Percentiles rank a stretch among this genome's conserved stretches.
Conservation (phyloP, 306 rosid species). For the Dicorynia guianensis region DNA sequence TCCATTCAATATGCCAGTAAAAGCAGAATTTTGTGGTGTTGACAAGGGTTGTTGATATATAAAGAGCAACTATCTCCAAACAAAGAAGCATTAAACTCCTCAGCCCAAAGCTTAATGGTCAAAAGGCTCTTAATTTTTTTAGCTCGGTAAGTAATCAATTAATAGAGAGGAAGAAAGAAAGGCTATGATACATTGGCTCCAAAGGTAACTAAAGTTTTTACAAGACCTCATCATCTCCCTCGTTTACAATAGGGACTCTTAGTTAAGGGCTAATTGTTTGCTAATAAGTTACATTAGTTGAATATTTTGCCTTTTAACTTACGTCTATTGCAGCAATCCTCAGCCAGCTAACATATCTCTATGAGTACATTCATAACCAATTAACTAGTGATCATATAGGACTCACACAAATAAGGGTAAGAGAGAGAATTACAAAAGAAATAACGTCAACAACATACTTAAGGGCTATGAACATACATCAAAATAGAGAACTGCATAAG, state of each 20-base stretch:
- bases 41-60: no score
- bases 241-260: not conserved
- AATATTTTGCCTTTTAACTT: slow-evolving; percentile 11
- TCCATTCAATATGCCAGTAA: no score
- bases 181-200: not conserved
- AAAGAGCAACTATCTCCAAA: not conserved
- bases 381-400: slow-evolving; percentile 16
- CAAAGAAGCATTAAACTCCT: not conserved
- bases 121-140: no score
- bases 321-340: slow-evolving; percentile 24
- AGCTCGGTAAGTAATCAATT: no score
- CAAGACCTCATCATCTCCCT: not conserved
- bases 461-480: slow-evolving; percentile 13
- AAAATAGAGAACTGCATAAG: slow-evolving; percentile 36
- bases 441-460: slow-evolving; percentile 11
- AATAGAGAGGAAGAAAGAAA: not conserved
- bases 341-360: slow-evolving; percentile 10
- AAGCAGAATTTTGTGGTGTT: no score
- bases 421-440: slow-evolving; percentile 14
- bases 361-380: not conserved
- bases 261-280: slow-evolving; percentile 22
- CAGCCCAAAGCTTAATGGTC: not conserved
- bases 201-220: not conserved
- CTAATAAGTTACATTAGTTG: slow-evolving; percentile 7
- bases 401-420: not conserved